phyloP scores from a whole-genome alignment of 345 rosid genomes.

The Erysimum cheiranthoides region DNA sequence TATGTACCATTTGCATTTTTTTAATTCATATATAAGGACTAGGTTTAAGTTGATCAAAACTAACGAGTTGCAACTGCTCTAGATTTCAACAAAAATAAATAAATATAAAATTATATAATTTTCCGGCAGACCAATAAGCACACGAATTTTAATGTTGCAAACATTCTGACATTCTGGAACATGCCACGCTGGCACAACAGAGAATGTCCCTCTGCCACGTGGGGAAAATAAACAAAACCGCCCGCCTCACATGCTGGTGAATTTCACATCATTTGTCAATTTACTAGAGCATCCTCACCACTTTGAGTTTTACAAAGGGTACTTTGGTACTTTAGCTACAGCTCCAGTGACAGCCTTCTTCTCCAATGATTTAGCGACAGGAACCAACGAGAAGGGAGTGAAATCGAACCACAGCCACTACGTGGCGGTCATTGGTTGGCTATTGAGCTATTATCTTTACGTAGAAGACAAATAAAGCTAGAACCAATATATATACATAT shows the following conservation, averaged over 20 bases:
- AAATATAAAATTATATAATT: not conserved
- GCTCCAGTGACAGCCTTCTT: conserved; percentile 16
- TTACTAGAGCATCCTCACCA: conserved; percentile 17
- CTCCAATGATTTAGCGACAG: conserved; percentile 46
- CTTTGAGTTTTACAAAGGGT: not conserved
- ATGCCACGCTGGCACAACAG: conserved; percentile 51
- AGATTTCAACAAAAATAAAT: not conserved
- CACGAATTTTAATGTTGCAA: conserved; percentile 54
- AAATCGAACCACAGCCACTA: not conserved
- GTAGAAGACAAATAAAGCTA: conserved; percentile 82
- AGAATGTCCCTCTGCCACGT: conserved; percentile 53
- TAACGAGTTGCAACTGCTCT: conserved; percentile 10
- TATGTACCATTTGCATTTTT: conserved; percentile 2
- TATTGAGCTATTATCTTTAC: conserved; percentile 57
- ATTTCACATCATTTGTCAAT: not conserved
- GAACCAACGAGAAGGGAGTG: conserved; percentile 45
- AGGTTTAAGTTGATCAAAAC: conserved; percentile 14
- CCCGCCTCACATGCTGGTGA: conserved; percentile 22
- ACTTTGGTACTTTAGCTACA: not conserved
- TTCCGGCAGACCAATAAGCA: conserved; percentile 47
- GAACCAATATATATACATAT: conserved; percentile 37
- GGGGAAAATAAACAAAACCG: conserved; percentile 34
- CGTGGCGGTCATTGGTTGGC: conserved; percentile 46
- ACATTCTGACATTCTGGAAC: conserved; percentile 50
- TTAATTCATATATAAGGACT: not conserved